These are phyloP conservation scores for Penicillium glabrum DNA, from an alignment of 2,329 filamentous ascomycete genomes.

Conservation along the genomic window DNA sequence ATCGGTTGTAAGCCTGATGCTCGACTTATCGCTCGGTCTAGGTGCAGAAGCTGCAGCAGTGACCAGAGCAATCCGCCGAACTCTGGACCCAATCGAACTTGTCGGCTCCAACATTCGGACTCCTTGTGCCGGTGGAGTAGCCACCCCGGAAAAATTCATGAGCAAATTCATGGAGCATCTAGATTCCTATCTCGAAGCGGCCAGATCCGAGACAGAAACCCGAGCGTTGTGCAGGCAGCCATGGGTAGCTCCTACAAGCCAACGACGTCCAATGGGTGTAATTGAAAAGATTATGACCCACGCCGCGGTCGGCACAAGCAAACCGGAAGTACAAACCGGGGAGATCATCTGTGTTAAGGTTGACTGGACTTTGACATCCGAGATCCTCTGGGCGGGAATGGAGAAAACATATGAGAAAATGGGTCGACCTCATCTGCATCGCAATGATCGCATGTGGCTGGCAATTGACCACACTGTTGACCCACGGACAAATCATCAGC, in stretches of 20 bases:
- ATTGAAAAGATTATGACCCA: slow-evolving; percentile 47
- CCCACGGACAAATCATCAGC: slow-evolving; percentile 34
- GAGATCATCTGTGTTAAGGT: slow-evolving; percentile 42
- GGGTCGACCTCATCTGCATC: slow-evolving; percentile 44
- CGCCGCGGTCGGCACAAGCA: slow-evolving; percentile 34
- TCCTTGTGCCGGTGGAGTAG: not conserved
- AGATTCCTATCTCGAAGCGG: not conserved
- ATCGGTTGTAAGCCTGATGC: slow-evolving; percentile 3
- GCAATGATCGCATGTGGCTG: slow-evolving; percentile 54
- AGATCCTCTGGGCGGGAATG: slow-evolving; percentile 42
- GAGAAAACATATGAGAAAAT: slow-evolving; percentile 41
- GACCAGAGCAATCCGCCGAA: slow-evolving; percentile 3
- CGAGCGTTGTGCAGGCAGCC: not conserved
- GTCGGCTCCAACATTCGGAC: slow-evolving; percentile 7
- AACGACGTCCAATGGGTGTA: slow-evolving; percentile 36
- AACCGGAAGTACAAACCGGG: slow-evolving; percentile 35
- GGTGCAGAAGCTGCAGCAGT: slow-evolving; percentile 5
- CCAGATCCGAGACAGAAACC: not conserved
- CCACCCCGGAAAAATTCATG: not conserved
- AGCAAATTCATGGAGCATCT: not conserved
- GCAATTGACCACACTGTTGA: slow-evolving; percentile 52
- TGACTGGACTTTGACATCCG: slow-evolving; percentile 48
- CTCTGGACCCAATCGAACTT: slow-evolving; percentile 7
- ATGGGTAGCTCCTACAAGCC: too few relatives aligned
- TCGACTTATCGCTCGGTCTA: slow-evolving; percentile 3